These are phyloP conservation scores for Nematodospora valgi DNA, from an alignment of 805 yeast genomes.

Conservation along the genomic window DNA sequence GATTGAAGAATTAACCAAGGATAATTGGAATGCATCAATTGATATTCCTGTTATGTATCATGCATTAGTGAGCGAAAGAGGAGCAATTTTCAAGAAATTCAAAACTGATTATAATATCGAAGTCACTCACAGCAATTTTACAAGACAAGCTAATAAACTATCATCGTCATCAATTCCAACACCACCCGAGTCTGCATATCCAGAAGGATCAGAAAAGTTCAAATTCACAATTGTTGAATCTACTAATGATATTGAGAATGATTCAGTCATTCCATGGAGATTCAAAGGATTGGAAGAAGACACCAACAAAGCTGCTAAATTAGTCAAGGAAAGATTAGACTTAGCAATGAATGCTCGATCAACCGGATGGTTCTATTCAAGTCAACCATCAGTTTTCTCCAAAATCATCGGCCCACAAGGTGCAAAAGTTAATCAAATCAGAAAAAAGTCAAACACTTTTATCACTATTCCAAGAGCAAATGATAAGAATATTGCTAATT, in stretches of 20 bases:
- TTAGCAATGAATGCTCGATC: constrained; percentile 43
- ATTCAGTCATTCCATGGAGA: constrained; percentile 58
- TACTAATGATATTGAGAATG: constrained; percentile 25
- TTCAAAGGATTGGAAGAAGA: constrained; percentile 49
- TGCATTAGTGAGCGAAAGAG: constrained; percentile 62
- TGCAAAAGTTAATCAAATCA: constrained; percentile 55
- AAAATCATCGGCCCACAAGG: constrained; percentile 79
- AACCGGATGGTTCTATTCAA: constrained; percentile 62
- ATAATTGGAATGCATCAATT: constrained; percentile 51
- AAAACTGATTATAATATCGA: constrained; percentile 52
- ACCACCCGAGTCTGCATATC: constrained; percentile 47
- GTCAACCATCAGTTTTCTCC: constrained; percentile 51
- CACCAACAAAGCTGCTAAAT: constrained; percentile 49
- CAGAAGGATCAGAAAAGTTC: constrained; percentile 28
- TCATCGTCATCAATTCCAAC: constrained; percentile 40
- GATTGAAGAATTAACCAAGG: constrained; percentile 58
- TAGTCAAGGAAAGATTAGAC: constrained; percentile 49
- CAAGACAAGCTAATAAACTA: constrained; percentile 49
- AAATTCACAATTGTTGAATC: constrained; percentile 44
- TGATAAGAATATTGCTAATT: constrained; percentile 41
- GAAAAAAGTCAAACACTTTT: constrained; percentile 54
- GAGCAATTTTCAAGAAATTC: constrained; percentile 56
- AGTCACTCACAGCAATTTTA: constrained; percentile 54
- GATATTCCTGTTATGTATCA: constrained; percentile 58
- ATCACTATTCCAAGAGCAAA: constrained; percentile 61